Base-by-base conservation (phyloP, 768 basidiomycete genomes). In the Omphalotus guepiniiformis region DNA sequence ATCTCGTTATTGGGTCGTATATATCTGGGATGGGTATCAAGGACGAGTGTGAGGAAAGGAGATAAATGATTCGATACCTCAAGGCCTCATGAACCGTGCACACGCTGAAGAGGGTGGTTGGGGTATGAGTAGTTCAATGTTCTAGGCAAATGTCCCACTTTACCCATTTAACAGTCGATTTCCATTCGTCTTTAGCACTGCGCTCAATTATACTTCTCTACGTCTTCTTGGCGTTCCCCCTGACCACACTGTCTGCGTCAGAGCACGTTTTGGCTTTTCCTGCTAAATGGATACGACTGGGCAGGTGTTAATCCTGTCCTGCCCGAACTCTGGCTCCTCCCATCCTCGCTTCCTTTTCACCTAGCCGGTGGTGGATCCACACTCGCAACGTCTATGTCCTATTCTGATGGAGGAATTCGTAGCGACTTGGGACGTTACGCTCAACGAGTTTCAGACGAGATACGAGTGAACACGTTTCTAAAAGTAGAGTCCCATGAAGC, bases 331-430 rank as follows among this genome's bases (percentile, higher is more conserved):
- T 95, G 90, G 89, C 68, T 95, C 35, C 70, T 97, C 1, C 95
- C 95, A 0, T 86, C 95, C 22, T 91, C 85, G 85, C 48, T 89
- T 5, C 93, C 95, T 9, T 80, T 98, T 64, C 95, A 98, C 64
- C 96, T 8, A 85, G 88, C 64, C 76, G 78, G 53, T 99, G 95
- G 95, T 99, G 96, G 96, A 93, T 97, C 37, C 95, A 99, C 59
- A 90, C 87, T 0, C 83, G 95, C 12, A 85, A 81, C 38, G 91
- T 90, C 34, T 96, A 93, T 97, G 88, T 84, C 86, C 54, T 89
- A 87, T 55, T 72, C 91, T 8, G 90, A 88, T 58, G 87, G 82
- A 1, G 66, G n/a, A n/a, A n/a, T n/a, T n/a, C n/a, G n/a, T n/a
- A n/a, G n/a, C n/a, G n/a, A n/a, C n/a, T n/a, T n/a, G n/a, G n/a